A percentile compares a stretch with the other conserved stretches of the same genome.
phyloP scores from a whole-genome alignment of 2,329 filamentous ascomycete species.

The Colletotrichum sojae region DNA sequence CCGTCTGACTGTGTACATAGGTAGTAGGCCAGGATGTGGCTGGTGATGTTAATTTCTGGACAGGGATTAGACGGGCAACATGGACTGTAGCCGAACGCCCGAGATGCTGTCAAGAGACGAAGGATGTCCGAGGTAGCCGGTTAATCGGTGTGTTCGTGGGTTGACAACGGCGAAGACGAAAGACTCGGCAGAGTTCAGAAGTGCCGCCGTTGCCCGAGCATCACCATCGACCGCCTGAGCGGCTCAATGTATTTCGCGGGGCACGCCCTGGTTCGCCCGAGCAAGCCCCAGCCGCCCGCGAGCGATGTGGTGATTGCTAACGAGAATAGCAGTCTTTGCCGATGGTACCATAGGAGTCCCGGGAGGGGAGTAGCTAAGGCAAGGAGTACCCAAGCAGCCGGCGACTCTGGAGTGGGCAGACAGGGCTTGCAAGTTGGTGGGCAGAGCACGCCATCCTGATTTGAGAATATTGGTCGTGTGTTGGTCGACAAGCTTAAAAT shows the following conservation, averaged over 20 bases:
- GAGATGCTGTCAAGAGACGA: no score
- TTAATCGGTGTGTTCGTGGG: neutral
- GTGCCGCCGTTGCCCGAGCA: slow-evolving; percentile 27
- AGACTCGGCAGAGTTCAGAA: slow-evolving; percentile 22
- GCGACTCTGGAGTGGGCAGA: slow-evolving; percentile 8
- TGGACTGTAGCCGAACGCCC: neutral
- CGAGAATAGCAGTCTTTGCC: slow-evolving; percentile 23
- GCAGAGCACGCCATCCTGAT: slow-evolving; percentile 9
- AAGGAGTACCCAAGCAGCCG: slow-evolving; percentile 4
- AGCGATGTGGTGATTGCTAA: slow-evolving; percentile 17
- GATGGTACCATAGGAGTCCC: slow-evolving; percentile 15
- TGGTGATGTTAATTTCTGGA: neutral
- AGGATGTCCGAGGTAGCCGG: neutral
- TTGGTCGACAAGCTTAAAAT: slow-evolving; percentile 8
- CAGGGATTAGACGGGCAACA: neutral
- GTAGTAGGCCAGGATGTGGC: slow-evolving; percentile 1
- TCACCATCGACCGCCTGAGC: slow-evolving; percentile 17
- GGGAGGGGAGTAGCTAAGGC: slow-evolving; percentile 12
- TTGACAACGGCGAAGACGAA: neutral
- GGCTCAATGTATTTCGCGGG: slow-evolving; percentile 13
- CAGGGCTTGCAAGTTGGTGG: neutral
- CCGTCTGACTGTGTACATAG: neutral
- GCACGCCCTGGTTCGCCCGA: slow-evolving; percentile 21
- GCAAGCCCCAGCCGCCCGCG: neutral
- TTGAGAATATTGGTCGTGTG: slow-evolving; percentile 10